Base-by-base conservation (phyloP, 495 filamentous ascomycete genomes). In the Clohesyomyces aquaticus region DNA sequence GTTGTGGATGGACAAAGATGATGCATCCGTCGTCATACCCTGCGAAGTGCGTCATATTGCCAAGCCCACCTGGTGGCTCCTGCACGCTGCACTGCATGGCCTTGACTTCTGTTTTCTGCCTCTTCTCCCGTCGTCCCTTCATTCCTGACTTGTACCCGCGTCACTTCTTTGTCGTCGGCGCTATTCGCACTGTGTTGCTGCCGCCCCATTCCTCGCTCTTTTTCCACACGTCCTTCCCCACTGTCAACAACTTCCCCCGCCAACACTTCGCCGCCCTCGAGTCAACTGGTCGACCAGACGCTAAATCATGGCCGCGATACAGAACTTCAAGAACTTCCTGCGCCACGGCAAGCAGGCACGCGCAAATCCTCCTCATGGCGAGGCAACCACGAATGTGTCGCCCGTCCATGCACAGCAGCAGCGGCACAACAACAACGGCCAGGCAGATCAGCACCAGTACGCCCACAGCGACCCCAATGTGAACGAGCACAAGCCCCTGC, bases 311-410 rank as follows among this genome's bases (percentile, higher is more conserved):
- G 65, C 52, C 38, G 91, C 90, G 54, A 91, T 93, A 79, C 88
- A 91, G 80, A 90, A 87, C 69, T 79, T 98, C 59, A 96, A 98
- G 78, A 98, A 97, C 77, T 93, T 98, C 77, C 95, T 98, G 78
- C 91, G 94, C 60, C 94, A 97, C 80, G 93, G 92, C 83, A 97
- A 97, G 79, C 91, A 96, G 80, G 93, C 91, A 61, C 89, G 91
- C 56, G 80, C 82, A 63, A 84, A 88, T 28, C 77, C 82, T 41
- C 82, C 83, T 64, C 82, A 81, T 57, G 82, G 71, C 32, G 85
- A 90, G 59, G 81, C 88, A 27, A 89, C 87, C 8, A 88, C 87
- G 53, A 83, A 84, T 70, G 80, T 89, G 55, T 86, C 87, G 32
- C 76, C 83, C 16, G 81, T 90, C 55, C 83, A 90, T 72, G 87